A percentile compares a stretch with the other conserved stretches of the same genome.
Evolutionary conservation across 2,329 filamentous ascomycete species (phyloP).

Genomic region (Bisporella sp.): DNA sequence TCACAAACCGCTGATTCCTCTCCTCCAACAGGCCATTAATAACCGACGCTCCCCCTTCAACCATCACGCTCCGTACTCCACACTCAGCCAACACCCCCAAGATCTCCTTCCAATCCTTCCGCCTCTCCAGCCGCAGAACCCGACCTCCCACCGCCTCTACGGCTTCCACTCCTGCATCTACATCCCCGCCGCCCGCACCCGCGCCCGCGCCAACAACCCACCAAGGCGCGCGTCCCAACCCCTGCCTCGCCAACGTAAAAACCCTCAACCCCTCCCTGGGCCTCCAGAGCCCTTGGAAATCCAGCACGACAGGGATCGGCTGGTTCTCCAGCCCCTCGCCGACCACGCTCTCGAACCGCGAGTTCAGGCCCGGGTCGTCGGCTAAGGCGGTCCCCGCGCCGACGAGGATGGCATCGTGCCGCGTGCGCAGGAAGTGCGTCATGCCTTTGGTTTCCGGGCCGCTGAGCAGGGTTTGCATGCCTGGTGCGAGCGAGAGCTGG

Average conservation of each 20-base stretch:
- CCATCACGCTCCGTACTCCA: slow-evolving; percentile 69
- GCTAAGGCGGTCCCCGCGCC: slow-evolving; percentile 78
- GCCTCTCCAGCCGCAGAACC: neutral
- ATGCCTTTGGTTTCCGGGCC: slow-evolving; percentile 80
- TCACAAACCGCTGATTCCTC: slow-evolving; percentile 53
- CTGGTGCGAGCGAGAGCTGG: slow-evolving; percentile 42
- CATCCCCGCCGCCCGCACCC: neutral
- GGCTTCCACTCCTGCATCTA: slow-evolving; percentile 9
- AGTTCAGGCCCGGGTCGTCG: slow-evolving; percentile 82
- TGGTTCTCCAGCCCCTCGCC: slow-evolving; percentile 6
- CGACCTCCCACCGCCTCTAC: slow-evolving; percentile 3
- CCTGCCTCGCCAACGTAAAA: slow-evolving; percentile 53
- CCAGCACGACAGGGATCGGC: slow-evolving; percentile 30
- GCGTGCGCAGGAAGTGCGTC: slow-evolving; percentile 83
- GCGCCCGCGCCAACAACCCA: slow-evolving; percentile 43
- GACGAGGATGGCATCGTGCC: slow-evolving; percentile 77
- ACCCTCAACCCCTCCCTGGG: slow-evolving; percentile 43
- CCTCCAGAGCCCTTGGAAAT: slow-evolving; percentile 3
- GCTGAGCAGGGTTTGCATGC: slow-evolving; percentile 75
- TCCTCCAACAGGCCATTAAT: slow-evolving; percentile 74
- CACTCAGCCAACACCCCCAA: slow-evolving; percentile 7
- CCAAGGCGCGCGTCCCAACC: slow-evolving; percentile 66
- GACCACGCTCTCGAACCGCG: slow-evolving; percentile 46
- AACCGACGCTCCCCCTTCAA: slow-evolving; percentile 79
- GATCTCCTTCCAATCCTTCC: slow-evolving; percentile 14